Base-by-base conservation (phyloP, 2,329 filamentous ascomycete species). In the Fusarium nisikadoi region DNA sequence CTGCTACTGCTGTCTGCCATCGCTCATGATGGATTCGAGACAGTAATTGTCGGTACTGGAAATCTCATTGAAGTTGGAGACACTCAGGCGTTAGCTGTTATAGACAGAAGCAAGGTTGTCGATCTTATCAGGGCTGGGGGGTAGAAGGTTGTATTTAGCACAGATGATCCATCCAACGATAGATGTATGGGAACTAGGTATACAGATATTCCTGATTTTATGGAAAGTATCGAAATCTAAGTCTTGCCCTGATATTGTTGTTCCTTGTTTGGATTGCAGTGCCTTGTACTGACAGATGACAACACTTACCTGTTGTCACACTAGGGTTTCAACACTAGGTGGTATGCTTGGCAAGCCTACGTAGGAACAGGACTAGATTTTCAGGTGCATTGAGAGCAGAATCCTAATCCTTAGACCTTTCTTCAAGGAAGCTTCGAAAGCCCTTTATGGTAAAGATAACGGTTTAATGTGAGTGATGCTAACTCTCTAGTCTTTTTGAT, bases 1-100 rank as follows among this genome's bases (percentile, higher is more conserved):
- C 91, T 0, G 86, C 93, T 13, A 73, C 86, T 36, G 84, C 83
- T 78, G 81, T 86, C 3, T 82, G 81, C 11, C 84, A 86, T 61
- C 77, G 83, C 13, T 73, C 86, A 86, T 89, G 23, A 79, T 86
- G 65, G 84, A 86, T 77, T 78, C 68, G 85, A 88, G 59, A 78
- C 79, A 10, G 83, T 88, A 19, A 78, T 84, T 2, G 83, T 88
- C 6, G 82, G 87, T 23, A 77, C 80, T 36, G 86, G 86, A 2
- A 68, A 75, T 20, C 76, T 87, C 13, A 81, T 85, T 1, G 86
- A 87, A 68, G 64, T 68, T 2, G 76, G 77, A 5, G 60, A 47
- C 9, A 76, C 77, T 4, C 63, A 46, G 35, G 38, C 62, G 14
- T 66, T 80, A 19, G 66, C 75, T 5, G 46, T 65, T 13, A 29